Evolutionary conservation across 2,329 filamentous ascomycete genomes (phyloP), one percentile per base, ranked within the genome.

Genomic region (Aspergillus ibericus): DNA sequence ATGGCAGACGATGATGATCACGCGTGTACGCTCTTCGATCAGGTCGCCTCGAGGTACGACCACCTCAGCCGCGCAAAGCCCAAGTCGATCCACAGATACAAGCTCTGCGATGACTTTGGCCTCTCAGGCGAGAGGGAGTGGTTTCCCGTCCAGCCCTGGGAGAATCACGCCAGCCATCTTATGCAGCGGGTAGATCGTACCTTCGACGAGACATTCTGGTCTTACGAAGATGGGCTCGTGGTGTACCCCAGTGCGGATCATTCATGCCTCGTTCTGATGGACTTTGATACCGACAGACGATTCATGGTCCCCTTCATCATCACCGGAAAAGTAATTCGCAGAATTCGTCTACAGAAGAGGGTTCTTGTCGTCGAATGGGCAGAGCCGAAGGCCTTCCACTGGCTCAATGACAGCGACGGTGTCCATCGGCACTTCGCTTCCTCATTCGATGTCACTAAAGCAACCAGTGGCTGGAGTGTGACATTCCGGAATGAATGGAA

Each of bases 291-390:
- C 1, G 73, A 79, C 9, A 63, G 66, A 4, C 71, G 77, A n/a
- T 72, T 75, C 27, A 67, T 70, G 2, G 75, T 88, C 15, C 83
- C 84, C 1, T 86, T 88, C 61, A 74, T 82, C 35, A 73, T 77
- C 5, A 59, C 68, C 1, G 76, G 75, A 7, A 85, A 81, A 63
- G 77, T 83, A 34, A 74, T 88, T 25, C 78, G 85, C 12, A 79
- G 85, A 12, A 70, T 86, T 3, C 79, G 85, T 13, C 73, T 88
- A 4, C 78, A 80, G 32, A 74, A 81, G 34, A 75, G 76, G 1
- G 75, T 86, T n/a, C 73, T 89, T n/a, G 66, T 88, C 16, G 73
- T 88, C n/a, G 85, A 88, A 68, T 88, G 85, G 85, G 84, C 83
- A 51, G 83, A 86, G 65, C 70, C 75, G 2, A 74, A 79, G 27